Evolutionary conservation across 192 early-diverging fungal genomes (phyloP).

Genomic region (Podila verticillata): DNA sequence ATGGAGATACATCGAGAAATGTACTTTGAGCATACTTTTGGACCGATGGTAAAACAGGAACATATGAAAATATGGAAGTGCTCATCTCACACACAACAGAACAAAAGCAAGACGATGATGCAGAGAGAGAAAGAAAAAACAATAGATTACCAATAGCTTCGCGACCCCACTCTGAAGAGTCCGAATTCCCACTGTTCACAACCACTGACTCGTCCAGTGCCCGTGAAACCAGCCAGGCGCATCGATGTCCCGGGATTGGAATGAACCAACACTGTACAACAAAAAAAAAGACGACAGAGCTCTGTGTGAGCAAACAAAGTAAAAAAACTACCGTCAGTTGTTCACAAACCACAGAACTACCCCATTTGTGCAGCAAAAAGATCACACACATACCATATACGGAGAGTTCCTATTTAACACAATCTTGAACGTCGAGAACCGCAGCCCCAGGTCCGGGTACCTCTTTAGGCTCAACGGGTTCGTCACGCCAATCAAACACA

Average conservation of each 20-base stretch:
- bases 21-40: too few species aligned
- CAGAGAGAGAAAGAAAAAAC: neutral
- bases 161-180: conserved; percentile 16
- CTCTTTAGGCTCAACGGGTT: conserved; percentile 12
- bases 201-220: conserved; percentile 11
- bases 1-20: too few species aligned
- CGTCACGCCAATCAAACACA: conserved; percentile 15
- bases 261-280: conserved; percentile 18
- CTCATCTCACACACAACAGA: neutral
- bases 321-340: neutral
- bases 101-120: neutral
- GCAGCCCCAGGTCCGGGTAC: conserved; percentile 11
- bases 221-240: conserved; percentile 25
- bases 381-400: conserved; percentile 37
- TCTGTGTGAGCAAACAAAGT: neutral
- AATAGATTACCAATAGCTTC: conserved; percentile 17
- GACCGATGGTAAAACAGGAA: too few species aligned
- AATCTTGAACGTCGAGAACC: conserved; percentile 17
- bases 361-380: too few species aligned
- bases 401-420: conserved; percentile 19
- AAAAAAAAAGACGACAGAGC: too few species aligned
- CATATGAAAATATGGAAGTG: neutral
- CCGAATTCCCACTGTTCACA: conserved; percentile 10
- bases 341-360: too few species aligned
- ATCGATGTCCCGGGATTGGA: conserved; percentile 16